Percentiles rank a stretch among this genome's conserved stretches.
Evolutionary conservation across 176 grass and related monocot genomes (phyloP).

Genomic region (Tuctoria greenei): DNA sequence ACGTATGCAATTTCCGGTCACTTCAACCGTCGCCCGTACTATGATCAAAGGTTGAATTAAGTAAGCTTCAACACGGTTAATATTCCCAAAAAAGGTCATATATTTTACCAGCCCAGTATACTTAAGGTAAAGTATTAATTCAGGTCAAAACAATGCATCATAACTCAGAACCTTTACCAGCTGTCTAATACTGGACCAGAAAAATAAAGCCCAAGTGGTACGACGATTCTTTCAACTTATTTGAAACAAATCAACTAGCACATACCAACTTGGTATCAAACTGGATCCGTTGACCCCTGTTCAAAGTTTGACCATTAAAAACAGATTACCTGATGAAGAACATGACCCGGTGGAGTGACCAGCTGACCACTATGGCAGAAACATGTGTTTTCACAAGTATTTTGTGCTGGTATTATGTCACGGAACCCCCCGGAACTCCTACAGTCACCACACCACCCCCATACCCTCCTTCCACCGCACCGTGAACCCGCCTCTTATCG

Average conservation of each 20-base stretch:
- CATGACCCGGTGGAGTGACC: constrained; percentile 3
- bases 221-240: not conserved
- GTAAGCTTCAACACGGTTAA: not conserved
- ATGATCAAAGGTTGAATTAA: not conserved
- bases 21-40: not conserved
- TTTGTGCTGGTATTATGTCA: not conserved
- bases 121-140: not conserved
- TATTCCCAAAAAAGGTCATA: not conserved
- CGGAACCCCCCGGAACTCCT: constrained; percentile 44
- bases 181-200: not conserved
- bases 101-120: too few species aligned
- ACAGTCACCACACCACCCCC: constrained; percentile 45
- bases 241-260: not conserved
- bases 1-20: not conserved
- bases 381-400: constrained; percentile 24
- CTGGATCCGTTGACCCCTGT: not conserved
- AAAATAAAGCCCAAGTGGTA: not conserved
- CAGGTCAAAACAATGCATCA: not conserved
- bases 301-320: not conserved
- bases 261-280: not conserved
- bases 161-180: not conserved
- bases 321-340: constrained; percentile 30
- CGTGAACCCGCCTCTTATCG: constrained; percentile 33
- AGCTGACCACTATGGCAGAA: constrained; percentile 20
- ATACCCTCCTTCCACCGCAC: constrained; percentile 36